These are phyloP conservation scores for Fusarium globosum DNA, from an alignment of 2,329 filamentous ascomycete genomes.

Conservation along the genomic window DNA sequence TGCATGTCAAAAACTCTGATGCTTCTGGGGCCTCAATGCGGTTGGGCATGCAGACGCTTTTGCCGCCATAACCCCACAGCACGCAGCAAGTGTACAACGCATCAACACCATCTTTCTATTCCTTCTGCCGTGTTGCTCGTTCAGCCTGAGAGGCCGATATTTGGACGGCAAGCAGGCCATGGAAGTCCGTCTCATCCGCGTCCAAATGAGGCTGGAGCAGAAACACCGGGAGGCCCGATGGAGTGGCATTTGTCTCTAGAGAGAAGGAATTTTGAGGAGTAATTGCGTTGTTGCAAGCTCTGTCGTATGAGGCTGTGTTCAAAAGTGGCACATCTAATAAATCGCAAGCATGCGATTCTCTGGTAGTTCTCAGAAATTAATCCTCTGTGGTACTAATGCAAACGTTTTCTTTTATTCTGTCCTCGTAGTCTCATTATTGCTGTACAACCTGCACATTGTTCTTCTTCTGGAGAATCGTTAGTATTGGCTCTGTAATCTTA, in stretches of 20 bases:
- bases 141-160: slow-evolving; percentile 23
- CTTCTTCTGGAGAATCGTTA: slow-evolving; percentile 72
- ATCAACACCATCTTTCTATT: slow-evolving; percentile 48
- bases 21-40: slow-evolving; percentile 46
- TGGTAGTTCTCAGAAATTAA: neutral
- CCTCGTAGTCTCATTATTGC: slow-evolving; percentile 59
- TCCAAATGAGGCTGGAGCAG: neutral
- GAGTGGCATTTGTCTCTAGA: neutral
- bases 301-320: slow-evolving; percentile 1
- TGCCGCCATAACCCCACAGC: slow-evolving; percentile 53
- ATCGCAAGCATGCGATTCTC: neutral
- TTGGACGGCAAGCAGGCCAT: slow-evolving; percentile 6
- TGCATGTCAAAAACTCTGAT: slow-evolving; percentile 38
- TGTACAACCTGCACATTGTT: slow-evolving; percentile 90
- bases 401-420: slow-evolving; percentile 31
- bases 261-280: neutral
- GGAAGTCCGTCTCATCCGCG: neutral
- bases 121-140: slow-evolving; percentile 11
- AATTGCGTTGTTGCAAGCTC: neutral
- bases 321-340: slow-evolving; percentile 4
- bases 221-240: neutral
- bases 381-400: neutral
- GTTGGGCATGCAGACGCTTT: slow-evolving; percentile 63
- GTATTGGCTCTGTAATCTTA: neutral
- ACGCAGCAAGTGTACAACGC: slow-evolving; percentile 60